phyloP scores from a whole-genome alignment of 1,284 basidiomycete species.

The Coniferiporia weirii region DNA sequence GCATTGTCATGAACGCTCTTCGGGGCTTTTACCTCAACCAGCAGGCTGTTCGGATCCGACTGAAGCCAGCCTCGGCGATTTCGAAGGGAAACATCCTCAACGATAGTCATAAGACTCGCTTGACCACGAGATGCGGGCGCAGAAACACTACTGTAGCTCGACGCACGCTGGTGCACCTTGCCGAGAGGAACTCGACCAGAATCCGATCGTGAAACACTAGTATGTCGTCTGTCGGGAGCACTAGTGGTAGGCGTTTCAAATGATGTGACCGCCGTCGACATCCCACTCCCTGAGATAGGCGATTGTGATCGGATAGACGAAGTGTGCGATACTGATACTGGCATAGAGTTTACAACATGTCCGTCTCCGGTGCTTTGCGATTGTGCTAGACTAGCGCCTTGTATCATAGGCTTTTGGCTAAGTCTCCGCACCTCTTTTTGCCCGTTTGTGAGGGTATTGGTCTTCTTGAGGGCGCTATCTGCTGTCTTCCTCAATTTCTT shows the following conservation, averaged over 20 bases:
- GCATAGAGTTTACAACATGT: background rate
- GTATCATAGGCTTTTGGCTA: background rate
- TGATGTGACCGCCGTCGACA: background rate
- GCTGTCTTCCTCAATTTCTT: slow-evolving; percentile 13
- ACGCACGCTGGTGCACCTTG: background rate
- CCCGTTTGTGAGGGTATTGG: background rate
- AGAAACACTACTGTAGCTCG: background rate
- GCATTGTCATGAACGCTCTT: background rate
- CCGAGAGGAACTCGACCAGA: background rate
- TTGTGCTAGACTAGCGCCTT: background rate
- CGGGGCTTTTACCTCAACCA: slow-evolving; percentile 22
- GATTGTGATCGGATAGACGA: slow-evolving; percentile 4
- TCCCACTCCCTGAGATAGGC: background rate
- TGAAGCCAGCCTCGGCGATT: slow-evolving; percentile 28
- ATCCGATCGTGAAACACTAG: background rate
- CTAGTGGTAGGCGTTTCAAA: background rate
- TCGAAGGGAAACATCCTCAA: slow-evolving; percentile 50
- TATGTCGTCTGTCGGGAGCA: background rate
- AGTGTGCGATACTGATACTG: slow-evolving; percentile 7
- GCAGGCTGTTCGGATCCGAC: slow-evolving; percentile 28
- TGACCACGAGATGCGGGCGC: slow-evolving; percentile 16
- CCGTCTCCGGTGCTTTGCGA: background rate
- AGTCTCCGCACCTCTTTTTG: background rate
- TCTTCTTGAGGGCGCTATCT: slow-evolving; percentile 2
- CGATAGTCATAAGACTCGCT: slow-evolving; percentile 59